Conservation (phyloP, 2,329 filamentous ascomycete genomes). For the Emydomyces testavorans region DNA sequence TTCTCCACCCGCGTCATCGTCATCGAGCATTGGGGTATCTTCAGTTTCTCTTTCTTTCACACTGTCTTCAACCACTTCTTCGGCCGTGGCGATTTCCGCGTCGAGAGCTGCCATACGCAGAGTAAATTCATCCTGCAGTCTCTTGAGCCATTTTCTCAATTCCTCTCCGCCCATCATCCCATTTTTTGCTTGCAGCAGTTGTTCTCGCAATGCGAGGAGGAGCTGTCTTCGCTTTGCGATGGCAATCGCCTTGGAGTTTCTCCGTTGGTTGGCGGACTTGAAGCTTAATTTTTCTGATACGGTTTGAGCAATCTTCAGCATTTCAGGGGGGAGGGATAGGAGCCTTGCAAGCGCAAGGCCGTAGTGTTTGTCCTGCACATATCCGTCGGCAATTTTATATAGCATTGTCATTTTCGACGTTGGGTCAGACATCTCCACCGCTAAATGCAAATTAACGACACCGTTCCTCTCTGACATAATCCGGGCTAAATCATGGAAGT, state of each 20-base stretch:
- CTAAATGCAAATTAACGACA: constrained; percentile 71
- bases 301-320: constrained; percentile 56
- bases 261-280: constrained; percentile 47
- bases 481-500: constrained; percentile 71
- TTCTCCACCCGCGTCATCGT: neutral
- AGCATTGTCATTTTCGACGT: constrained; percentile 68
- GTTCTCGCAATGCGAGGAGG: constrained; percentile 60
- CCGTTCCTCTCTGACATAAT: constrained; percentile 65
- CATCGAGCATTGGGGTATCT: constrained; percentile 1
- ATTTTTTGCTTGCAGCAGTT: constrained; percentile 55
- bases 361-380: constrained; percentile 61
- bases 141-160: constrained; percentile 52
- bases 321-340: constrained; percentile 55
- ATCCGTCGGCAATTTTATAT: constrained; percentile 68
- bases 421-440: constrained; percentile 51
- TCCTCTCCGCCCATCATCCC: constrained; percentile 54
- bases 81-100: constrained; percentile 20
- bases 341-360: constrained; percentile 70
- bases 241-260: constrained; percentile 47
- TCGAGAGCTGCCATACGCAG: constrained; percentile 54
- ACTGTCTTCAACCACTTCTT: neutral
- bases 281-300: constrained; percentile 53
- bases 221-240: constrained; percentile 58
- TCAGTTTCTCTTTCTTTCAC: neutral
- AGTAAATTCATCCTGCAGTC: constrained; percentile 65